Percentiles rank a stretch among this genome's conserved stretches.
Conservation (phyloP, 2,329 filamentous ascomycete genomes). For the Talaromyces sp. region DNA sequence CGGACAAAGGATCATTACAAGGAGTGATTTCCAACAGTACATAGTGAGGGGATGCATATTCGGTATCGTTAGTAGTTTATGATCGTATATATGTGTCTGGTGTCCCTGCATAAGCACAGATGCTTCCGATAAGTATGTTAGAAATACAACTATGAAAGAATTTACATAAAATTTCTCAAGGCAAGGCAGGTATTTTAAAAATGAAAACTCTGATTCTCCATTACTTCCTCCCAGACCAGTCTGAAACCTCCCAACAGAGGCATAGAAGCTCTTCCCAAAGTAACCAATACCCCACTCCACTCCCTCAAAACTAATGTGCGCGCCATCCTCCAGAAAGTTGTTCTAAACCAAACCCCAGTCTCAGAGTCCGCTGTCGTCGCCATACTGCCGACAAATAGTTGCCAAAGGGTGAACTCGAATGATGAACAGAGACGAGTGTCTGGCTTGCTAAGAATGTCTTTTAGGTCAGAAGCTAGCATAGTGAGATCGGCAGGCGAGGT, state of each 20-base stretch:
- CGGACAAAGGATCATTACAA: slow-evolving; percentile 48
- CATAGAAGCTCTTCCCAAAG: neutral
- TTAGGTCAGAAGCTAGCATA: neutral
- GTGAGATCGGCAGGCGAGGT: neutral
- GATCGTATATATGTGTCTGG: neutral
- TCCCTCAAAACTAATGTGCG: neutral
- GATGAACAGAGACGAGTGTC: neutral
- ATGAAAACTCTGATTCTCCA: neutral
- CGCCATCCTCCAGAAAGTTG: neutral
- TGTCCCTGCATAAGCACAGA: too few species aligned
- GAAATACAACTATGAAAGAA: neutral
- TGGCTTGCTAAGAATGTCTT: neutral
- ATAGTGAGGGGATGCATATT: neutral
- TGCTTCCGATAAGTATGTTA: too few species aligned
- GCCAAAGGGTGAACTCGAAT: neutral
- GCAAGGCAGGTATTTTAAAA: neutral
- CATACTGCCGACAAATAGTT: neutral
- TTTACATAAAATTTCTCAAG: neutral
- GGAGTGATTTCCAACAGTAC: neutral
- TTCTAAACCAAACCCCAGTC: neutral
- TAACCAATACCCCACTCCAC: neutral
- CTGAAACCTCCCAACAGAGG: neutral
- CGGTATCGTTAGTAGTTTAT: neutral
- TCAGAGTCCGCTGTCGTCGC: neutral
- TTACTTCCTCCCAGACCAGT: neutral